Evolutionary conservation across 2,329 filamentous ascomycete species (phyloP).

Genomic region (Monilinia fructigena): DNA sequence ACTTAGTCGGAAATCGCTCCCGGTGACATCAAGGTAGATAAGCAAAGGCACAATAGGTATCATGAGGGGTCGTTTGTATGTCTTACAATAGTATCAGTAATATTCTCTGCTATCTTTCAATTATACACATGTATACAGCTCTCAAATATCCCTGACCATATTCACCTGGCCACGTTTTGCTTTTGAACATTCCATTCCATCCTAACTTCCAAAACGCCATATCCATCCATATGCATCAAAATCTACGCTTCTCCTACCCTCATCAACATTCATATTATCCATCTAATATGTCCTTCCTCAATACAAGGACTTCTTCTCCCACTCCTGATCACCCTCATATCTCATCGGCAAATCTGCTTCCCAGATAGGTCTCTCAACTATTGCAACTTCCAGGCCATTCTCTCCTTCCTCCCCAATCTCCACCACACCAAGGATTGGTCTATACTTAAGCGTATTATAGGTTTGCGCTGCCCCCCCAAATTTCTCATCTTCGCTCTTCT

Average conservation of each 20-base stretch:
- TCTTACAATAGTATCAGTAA: constrained; percentile 16
- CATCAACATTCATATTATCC: constrained; percentile 5
- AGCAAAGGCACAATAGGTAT: neutral
- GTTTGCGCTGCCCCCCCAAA: constrained; percentile 21
- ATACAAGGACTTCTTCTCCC: constrained; percentile 40
- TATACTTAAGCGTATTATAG: constrained; percentile 91
- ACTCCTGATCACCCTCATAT: constrained; percentile 61
- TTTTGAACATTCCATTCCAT: constrained; percentile 9
- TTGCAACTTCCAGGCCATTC: constrained; percentile 68
- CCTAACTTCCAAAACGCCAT: constrained; percentile 19
- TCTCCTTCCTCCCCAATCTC: constrained; percentile 43
- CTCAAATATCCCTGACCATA: neutral
- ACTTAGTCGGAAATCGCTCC: neutral
- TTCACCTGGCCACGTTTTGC: constrained; percentile 14
- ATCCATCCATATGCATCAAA: constrained; percentile 14
- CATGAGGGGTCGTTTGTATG: neutral
- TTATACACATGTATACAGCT: constrained; percentile 9
- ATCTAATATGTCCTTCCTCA: neutral
- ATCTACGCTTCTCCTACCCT: neutral
- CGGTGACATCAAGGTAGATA: neutral
- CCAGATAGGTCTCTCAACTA: constrained; percentile 84
- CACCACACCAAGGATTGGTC: constrained; percentile 79
- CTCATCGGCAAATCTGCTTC: constrained; percentile 74
- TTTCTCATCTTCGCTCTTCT: constrained; percentile 35
- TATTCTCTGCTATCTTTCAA: constrained; percentile 3